A percentile compares a stretch with the other conserved stretches of the same genome.
phyloP scores from a whole-genome alignment of 805 yeast genomes.

The Hanseniaspora jakobsenii region DNA sequence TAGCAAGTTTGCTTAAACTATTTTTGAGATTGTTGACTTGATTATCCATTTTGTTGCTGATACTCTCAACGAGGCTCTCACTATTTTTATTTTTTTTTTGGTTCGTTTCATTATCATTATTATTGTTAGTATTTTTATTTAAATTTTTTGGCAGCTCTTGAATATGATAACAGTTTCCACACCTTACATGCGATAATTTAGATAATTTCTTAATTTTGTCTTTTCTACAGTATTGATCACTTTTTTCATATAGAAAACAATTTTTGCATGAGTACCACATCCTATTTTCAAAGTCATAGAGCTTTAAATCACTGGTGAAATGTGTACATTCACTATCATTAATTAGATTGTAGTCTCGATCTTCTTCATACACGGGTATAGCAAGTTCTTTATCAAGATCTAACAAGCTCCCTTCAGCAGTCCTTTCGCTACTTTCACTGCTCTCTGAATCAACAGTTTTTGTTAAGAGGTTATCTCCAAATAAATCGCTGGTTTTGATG shows the following conservation, averaged over 20 bases:
- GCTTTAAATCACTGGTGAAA: not conserved
- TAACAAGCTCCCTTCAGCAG: too few species aligned
- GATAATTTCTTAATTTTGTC: not conserved
- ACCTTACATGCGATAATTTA: not conserved
- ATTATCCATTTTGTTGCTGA: too few species aligned
- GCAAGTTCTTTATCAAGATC: too few species aligned
- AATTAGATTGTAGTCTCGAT: constrained; percentile 3
- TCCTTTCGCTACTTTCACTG: too few species aligned
- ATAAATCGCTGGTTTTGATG: not conserved
- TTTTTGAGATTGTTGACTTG: too few species aligned
- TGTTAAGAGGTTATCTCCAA: not conserved
- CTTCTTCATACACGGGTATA: too few species aligned
- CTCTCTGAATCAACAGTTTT: not conserved
- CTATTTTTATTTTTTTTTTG: too few species aligned
- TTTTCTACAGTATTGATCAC: not conserved
- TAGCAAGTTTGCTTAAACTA: too few species aligned
- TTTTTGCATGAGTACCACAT: constrained; percentile 12
- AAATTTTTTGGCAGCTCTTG: too few species aligned
- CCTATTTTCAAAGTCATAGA: not conserved
- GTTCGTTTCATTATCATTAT: too few species aligned
- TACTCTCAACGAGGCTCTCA: too few species aligned
- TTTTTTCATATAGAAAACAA: not conserved
- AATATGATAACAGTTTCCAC: constrained; percentile 1
- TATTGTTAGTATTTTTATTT: too few species aligned
- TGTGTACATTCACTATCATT: not conserved